phyloP scores from a whole-genome alignment of 192 early-diverging fungal species.

The Chytriomyces confervae region DNA sequence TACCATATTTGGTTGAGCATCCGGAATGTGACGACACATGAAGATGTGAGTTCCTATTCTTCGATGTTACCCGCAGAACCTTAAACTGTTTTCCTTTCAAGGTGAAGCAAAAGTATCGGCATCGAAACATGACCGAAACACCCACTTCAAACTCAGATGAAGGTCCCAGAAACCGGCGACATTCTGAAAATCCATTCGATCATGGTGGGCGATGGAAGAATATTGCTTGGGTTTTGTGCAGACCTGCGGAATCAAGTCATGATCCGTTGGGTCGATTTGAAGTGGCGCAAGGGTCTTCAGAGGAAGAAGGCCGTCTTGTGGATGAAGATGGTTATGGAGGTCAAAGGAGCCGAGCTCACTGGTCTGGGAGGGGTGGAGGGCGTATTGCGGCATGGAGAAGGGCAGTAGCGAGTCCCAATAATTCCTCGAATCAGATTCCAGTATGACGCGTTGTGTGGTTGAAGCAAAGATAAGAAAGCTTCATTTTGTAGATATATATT shows the following conservation, averaged over 20 bases:
- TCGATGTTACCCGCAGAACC: background rate
- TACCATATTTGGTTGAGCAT: conserved; percentile 79
- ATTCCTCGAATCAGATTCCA: no score
- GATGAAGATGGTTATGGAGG: no score
- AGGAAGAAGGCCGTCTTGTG: no score
- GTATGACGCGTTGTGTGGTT: no score
- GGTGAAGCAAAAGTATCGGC: conserved; percentile 7
- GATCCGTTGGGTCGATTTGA: conserved; percentile 26
- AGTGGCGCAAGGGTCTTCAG: no score
- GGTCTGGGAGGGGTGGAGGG: no score
- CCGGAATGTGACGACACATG: conserved; percentile 87
- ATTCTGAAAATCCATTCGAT: conserved; percentile 55
- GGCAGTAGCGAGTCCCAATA: no score
- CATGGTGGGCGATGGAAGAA: conserved; percentile 56
- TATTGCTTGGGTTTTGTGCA: conserved; percentile 61
- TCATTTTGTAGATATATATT: no score
- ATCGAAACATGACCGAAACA: conserved; percentile 28
- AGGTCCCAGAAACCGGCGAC: conserved; percentile 39
- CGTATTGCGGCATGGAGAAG: no score
- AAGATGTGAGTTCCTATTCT: conserved; percentile 54
- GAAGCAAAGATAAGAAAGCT: no score
- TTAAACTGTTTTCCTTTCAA: background rate
- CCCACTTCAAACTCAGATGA: conserved; percentile 7
- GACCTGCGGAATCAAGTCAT: conserved; percentile 40
- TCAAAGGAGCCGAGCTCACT: no score